phyloP scores from a whole-genome alignment of 306 rosid species.

The Medicago ruthenica region DNA sequence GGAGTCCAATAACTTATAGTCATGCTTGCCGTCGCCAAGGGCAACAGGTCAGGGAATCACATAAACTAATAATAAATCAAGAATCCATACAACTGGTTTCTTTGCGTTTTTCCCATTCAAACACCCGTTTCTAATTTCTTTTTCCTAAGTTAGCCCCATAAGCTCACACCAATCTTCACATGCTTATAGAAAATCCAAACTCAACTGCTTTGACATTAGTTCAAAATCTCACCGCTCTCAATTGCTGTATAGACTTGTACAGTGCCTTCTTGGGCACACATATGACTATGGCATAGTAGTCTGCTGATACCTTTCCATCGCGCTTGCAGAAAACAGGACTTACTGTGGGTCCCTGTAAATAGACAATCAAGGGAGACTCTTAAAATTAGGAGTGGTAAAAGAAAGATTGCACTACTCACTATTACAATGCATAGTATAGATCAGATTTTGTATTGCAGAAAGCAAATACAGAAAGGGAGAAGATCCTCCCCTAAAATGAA shows the following conservation, averaged over 20 bases:
- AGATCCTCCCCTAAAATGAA: constrained; percentile 5
- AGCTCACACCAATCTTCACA: constrained; percentile 8
- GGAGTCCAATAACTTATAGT: constrained; percentile 3
- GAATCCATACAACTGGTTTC: constrained; percentile 11
- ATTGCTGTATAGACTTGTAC: constrained; percentile 84
- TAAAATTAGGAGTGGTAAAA: constrained; percentile 18
- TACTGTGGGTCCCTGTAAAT: constrained; percentile 87
- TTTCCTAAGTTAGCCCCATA: background rate
- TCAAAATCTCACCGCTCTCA: constrained; percentile 79
- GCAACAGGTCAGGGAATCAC: background rate
- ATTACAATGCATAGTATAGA: constrained; percentile 16
- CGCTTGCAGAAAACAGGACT: constrained; percentile 85
- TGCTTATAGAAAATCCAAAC: constrained; percentile 6
- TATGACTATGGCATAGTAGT: constrained; percentile 87
- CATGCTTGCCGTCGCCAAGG: constrained; percentile 3
- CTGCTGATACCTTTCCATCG: constrained; percentile 65
- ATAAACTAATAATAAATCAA: background rate
- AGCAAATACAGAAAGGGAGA: constrained; percentile 6
- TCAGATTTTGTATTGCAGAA: constrained; percentile 16
- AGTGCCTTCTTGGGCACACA: constrained; percentile 83
- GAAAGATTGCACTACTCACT: constrained; percentile 17
- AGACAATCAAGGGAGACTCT: constrained; percentile 29
- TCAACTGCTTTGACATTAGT: background rate
- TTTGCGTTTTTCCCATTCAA: constrained; percentile 30
- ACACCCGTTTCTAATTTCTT: background rate